phyloP scores from a whole-genome alignment of 2,329 filamentous ascomycete genomes.

The Polytolypa hystricis region DNA sequence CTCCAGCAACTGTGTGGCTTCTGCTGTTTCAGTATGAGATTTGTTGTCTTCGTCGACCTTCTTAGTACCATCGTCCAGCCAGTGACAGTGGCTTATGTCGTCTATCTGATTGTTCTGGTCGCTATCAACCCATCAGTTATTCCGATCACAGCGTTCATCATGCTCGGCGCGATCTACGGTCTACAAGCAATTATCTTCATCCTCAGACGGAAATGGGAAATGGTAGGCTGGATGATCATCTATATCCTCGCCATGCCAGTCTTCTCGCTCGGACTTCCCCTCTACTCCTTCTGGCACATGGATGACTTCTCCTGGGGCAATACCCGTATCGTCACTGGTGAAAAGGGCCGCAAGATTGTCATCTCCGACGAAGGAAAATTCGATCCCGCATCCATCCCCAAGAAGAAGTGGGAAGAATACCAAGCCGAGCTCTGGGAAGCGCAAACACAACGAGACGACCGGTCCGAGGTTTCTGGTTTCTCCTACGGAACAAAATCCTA shows the following conservation, averaged over 20 bases:
- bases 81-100: constrained; percentile 79
- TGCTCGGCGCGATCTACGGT: constrained; percentile 93
- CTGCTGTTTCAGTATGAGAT: constrained; percentile 99
- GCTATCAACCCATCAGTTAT: constrained; percentile 51
- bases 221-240: constrained; percentile 98
- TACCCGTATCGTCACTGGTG: constrained; percentile 90
- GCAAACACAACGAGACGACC: constrained; percentile 72
- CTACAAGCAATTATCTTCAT: constrained; percentile 96
- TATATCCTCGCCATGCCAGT: constrained; percentile 86
- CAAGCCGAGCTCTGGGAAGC: constrained; percentile 96
- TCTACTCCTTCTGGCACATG: constrained; percentile 99
- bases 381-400: constrained; percentile 80
- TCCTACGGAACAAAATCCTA: constrained; percentile 83
- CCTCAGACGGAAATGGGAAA: constrained; percentile 92
- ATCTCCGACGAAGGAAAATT: constrained; percentile 97
- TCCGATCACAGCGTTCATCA: constrained; percentile 75
- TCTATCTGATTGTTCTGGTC: constrained; percentile 74
- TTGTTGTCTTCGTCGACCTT: constrained; percentile 89
- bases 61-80: constrained; percentile 87
- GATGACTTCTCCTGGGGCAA: constrained; percentile 99
- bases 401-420: constrained; percentile 99
- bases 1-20: constrained; percentile 93
- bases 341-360: constrained; percentile 82
- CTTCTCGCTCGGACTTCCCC: constrained; percentile 77
- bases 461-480: constrained; percentile 82